These are phyloP conservation scores for Rhizophora apiculata DNA, from an alignment of 345 rosid species.

Conservation along the genomic window DNA sequence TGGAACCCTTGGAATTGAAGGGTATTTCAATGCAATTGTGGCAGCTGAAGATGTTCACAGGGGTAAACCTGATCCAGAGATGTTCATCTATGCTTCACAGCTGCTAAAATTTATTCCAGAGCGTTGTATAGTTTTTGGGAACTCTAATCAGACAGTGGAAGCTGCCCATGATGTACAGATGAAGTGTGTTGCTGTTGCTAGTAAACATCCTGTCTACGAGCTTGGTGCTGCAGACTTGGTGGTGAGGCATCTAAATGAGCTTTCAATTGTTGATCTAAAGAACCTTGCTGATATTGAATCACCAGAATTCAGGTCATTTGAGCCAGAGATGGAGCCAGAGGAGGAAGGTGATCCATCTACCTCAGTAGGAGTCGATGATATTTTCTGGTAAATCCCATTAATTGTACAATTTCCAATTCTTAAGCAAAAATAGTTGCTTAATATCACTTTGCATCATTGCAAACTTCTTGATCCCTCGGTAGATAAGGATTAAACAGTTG, in stretches of 20 bases:
- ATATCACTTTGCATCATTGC: neutral
- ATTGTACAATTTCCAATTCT: constrained; percentile 56
- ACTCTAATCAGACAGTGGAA: constrained; percentile 86
- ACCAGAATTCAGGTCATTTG: constrained; percentile 54
- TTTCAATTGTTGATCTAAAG: constrained; percentile 89
- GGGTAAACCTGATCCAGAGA: constrained; percentile 97
- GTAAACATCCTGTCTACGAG: constrained; percentile 87
- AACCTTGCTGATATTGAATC: constrained; percentile 79
- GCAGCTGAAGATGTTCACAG: constrained; percentile 89
- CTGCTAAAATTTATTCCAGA: constrained; percentile 83
- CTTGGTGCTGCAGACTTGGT: constrained; percentile 94
- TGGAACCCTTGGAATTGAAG: constrained; percentile 56
- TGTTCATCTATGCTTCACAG: constrained; percentile 85
- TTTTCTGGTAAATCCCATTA: constrained; percentile 57
- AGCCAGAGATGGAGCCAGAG: constrained; percentile 65
- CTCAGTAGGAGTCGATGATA: constrained; percentile 53
- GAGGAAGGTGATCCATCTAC: constrained; percentile 48
- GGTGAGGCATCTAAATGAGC: constrained; percentile 75
- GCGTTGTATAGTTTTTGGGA: constrained; percentile 94
- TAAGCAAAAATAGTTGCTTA: constrained; percentile 19
- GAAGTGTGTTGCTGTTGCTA: constrained; percentile 98
- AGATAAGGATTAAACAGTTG: constrained; percentile 7
- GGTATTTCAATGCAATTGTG: constrained; percentile 63
- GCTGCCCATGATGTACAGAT: constrained; percentile 92
- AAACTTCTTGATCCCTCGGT: constrained; percentile 8